Percentiles rank a stretch among this genome's conserved stretches.
These are phyloP conservation scores for Colletotrichum lindemuthianum DNA, from an alignment of 2,329 filamentous ascomycete species.

Conservation along the genomic window DNA sequence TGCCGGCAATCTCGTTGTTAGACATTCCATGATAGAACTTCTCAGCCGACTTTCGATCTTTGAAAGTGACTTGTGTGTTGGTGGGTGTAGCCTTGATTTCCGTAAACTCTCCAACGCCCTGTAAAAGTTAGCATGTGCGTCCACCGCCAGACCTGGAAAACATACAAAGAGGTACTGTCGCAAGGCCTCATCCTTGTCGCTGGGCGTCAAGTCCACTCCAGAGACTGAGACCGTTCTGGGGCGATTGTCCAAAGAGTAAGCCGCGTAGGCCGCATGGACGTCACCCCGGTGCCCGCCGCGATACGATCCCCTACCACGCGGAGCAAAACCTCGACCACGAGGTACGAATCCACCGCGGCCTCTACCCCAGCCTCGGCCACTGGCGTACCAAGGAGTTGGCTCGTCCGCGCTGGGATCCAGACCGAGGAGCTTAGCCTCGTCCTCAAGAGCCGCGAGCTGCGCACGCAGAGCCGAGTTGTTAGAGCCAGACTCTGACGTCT, in stretches of 20 bases:
- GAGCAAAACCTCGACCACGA: constrained; percentile 48
- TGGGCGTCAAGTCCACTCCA: constrained; percentile 70
- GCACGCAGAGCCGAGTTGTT: constrained; percentile 72
- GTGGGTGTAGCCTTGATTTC: constrained; percentile 61
- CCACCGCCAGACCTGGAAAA: constrained; percentile 26
- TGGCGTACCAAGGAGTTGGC: constrained; percentile 42
- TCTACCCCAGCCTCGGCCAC: constrained; percentile 51
- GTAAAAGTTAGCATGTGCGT: background rate
- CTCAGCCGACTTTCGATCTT: constrained; percentile 77
- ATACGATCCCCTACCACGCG: constrained; percentile 51
- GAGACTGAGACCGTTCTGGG: constrained; percentile 74
- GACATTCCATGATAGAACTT: constrained; percentile 70
- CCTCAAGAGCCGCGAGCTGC: constrained; percentile 77
- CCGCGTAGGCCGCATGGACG: constrained; percentile 65
- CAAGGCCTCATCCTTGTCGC: constrained; percentile 74
- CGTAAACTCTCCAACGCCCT: constrained; percentile 72
- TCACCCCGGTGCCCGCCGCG: constrained; percentile 53
- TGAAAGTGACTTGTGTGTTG: constrained; percentile 68
- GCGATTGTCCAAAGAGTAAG: constrained; percentile 79
- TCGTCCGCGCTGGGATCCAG: constrained; percentile 68
- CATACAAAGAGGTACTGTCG: constrained; percentile 77
- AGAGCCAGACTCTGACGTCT: constrained; percentile 28
- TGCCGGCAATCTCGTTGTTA: constrained; percentile 67
- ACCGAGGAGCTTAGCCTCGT: constrained; percentile 76
- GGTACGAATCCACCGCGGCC: constrained; percentile 50